phyloP scores from a whole-genome alignment of 2,329 filamentous ascomycete genomes.

The Onygenales sp. region DNA sequence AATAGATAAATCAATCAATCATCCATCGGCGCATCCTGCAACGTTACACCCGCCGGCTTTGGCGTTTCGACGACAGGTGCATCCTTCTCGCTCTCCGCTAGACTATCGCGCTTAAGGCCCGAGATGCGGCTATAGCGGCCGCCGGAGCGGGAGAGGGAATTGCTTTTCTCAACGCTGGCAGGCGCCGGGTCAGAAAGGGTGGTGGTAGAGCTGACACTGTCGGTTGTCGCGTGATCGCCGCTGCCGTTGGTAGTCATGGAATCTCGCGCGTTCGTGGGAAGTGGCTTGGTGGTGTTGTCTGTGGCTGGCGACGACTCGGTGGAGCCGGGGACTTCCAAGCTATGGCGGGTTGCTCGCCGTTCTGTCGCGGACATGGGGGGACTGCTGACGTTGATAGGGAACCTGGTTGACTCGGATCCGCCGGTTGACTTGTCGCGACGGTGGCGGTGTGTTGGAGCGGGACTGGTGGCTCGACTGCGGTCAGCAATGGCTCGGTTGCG shows the following conservation, averaged over 20 bases:
- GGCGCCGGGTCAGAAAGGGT: conserved; percentile 19
- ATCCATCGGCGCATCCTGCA: conserved; percentile 71
- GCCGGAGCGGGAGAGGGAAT: conserved; percentile 50
- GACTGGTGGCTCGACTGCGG: conserved; percentile 65
- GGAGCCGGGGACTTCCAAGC: conserved; percentile 70
- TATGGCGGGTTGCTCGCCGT: conserved; percentile 48
- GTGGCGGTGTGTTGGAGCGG: conserved; percentile 47
- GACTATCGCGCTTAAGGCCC: conserved; percentile 44
- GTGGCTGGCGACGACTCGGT: conserved; percentile 36
- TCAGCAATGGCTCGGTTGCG: conserved; percentile 68
- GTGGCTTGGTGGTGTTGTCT: conserved; percentile 19
- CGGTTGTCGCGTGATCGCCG: conserved; percentile 22
- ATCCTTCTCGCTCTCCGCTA: conserved; percentile 16
- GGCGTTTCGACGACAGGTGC: conserved; percentile 8
- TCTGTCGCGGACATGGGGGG: conserved; percentile 42
- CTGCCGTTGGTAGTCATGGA: conserved; percentile 31
- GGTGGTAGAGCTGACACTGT: conserved; percentile 13
- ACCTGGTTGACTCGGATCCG: conserved; percentile 60
- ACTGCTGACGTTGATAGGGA: conserved; percentile 66
- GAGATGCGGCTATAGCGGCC: conserved; percentile 40
- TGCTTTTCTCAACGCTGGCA: conserved; percentile 50
- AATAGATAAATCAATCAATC: conserved; percentile 38
- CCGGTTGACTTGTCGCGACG: conserved; percentile 70
- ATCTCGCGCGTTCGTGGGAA: not conserved
- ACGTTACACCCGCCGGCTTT: conserved; percentile 47